phyloP scores from a whole-genome alignment of 2,329 filamentous ascomycete species.

The Apiospora koreana region DNA sequence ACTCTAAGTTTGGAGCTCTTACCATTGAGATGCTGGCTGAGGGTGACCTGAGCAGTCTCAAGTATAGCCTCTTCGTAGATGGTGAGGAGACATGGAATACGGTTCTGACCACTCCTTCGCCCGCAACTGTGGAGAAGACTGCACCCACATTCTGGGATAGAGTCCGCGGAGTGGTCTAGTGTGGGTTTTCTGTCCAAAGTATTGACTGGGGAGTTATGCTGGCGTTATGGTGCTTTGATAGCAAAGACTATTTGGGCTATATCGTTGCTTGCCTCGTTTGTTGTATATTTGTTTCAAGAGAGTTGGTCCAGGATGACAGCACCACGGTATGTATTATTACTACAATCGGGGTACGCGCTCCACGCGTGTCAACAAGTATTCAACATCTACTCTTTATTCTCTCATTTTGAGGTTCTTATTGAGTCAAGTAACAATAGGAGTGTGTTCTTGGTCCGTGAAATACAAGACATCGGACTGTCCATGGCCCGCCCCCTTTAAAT shows the following conservation, averaged over 20 bases:
- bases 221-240: constrained; percentile 3
- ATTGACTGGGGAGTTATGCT: background rate
- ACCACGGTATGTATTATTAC: background rate
- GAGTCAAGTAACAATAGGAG: background rate
- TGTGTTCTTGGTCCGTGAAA: background rate
- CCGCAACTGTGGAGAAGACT: constrained; percentile 30
- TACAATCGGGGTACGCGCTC: background rate
- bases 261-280: background rate
- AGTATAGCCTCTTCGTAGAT: constrained; percentile 81
- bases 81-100: constrained; percentile 77
- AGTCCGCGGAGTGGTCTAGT: constrained; percentile 28
- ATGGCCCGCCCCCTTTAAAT: background rate
- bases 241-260: background rate
- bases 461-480: background rate
- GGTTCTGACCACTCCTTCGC: constrained; percentile 50
- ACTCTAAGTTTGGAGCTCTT: constrained; percentile 84
- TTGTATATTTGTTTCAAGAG: background rate
- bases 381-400: background rate
- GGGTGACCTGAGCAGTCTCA: constrained; percentile 70
- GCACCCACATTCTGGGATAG: constrained; percentile 49
- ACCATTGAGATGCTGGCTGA: constrained; percentile 71
- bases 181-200: background rate
- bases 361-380: background rate
- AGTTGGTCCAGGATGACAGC: background rate
- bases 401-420: background rate